Evolutionary conservation across 75 land plant species (phyloP), one percentile per base, ranked within the genome.

Genomic region (Cunninghamia lanceolata): DNA sequence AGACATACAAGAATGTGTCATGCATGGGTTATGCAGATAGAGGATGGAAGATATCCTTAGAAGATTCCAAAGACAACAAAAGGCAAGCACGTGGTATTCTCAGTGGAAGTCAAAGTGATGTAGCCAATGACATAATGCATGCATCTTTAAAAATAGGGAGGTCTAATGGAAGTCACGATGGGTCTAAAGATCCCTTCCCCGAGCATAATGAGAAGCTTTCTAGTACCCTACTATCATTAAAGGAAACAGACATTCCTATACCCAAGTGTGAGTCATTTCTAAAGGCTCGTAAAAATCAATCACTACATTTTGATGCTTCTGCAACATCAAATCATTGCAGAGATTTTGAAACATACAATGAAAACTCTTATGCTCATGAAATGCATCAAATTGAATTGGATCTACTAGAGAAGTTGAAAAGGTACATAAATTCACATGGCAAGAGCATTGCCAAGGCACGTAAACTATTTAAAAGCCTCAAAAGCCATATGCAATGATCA

Each of bases 151-250:
- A n/a, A n/a, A n/a, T n/a, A n/a, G n/a, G n/a, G n/a, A n/a, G n/a
- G n/a, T n/a, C n/a, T n/a, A 76, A 75, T 40, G 78, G 78, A 75
- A 35, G 40, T 36, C 30, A 75, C 38, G 78, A 75, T 35, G 21
- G 40, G 40, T 75, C 78, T 36, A 75, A 34, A 5, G 78, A 75
- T 35, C 21, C n/a, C 10, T 74, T 75, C 39, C 78, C 42, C 15
- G 78, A 75, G 78, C 78, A 75, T 14, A 75, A 75, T 15, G 78
- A 75, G 78, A 75, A 75, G 78, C 78, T 75, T 75, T 19, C 78
- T 38, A 75, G 42, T 75, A 75, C 78, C 40, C 42, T 75, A 17
- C 78, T 75, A 75, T 75, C 78, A 35, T 75, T 75, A 75, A 75
- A 75, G 42, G 78, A 38, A 75, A 38, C 39, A 38, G 78, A 75